A percentile compares a stretch with the other conserved stretches of the same genome.
These are phyloP conservation scores for Aspergillus latus DNA, from an alignment of 2,329 filamentous ascomycete species.

Conservation along the genomic window DNA sequence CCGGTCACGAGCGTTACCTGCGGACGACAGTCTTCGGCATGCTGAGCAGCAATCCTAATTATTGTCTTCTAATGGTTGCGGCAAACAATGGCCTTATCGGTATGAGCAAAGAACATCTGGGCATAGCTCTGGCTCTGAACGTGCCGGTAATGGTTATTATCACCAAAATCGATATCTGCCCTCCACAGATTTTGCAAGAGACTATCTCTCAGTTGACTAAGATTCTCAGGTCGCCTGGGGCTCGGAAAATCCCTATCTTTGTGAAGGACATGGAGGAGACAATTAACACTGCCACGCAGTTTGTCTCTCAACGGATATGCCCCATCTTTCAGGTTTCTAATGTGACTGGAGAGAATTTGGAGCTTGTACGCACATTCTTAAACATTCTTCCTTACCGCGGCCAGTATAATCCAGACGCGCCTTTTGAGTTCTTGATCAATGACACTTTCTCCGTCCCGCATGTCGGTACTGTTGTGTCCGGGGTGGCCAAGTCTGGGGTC, in stretches of 20 bases:
- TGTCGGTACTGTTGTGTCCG: constrained; percentile 92
- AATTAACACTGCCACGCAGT: constrained; percentile 92
- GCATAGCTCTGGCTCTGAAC: constrained; percentile 89
- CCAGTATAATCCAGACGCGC: constrained; percentile 81
- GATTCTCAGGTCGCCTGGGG: constrained; percentile 90
- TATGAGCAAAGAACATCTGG: constrained; percentile 97
- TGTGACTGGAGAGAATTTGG: constrained; percentile 87
- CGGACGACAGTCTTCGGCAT: constrained; percentile 95
- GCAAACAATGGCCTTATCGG: constrained; percentile 98
- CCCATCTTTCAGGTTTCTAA: constrained; percentile 98
- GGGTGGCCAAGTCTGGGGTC: constrained; percentile 83
- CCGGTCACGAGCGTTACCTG: constrained; percentile 92
- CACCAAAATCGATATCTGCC: constrained; percentile 98
- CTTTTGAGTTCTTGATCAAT: constrained; percentile 94
- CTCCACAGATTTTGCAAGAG: constrained; percentile 89
- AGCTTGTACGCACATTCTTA: constrained; percentile 86
- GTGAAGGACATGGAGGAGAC: constrained; percentile 90
- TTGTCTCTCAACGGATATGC: constrained; percentile 91
- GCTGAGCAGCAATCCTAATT: constrained; percentile 91
- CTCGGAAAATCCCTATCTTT: constrained; percentile 92
- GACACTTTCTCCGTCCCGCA: constrained; percentile 98
- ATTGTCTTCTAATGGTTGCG: constrained; percentile 96
- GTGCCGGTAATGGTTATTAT: constrained; percentile 97
- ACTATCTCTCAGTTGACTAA: constrained; percentile 88
- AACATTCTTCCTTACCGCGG: constrained; percentile 95